Base-by-base conservation (phyloP, 2,329 filamentous ascomycete species). In the Hypomyces perniciosus region DNA sequence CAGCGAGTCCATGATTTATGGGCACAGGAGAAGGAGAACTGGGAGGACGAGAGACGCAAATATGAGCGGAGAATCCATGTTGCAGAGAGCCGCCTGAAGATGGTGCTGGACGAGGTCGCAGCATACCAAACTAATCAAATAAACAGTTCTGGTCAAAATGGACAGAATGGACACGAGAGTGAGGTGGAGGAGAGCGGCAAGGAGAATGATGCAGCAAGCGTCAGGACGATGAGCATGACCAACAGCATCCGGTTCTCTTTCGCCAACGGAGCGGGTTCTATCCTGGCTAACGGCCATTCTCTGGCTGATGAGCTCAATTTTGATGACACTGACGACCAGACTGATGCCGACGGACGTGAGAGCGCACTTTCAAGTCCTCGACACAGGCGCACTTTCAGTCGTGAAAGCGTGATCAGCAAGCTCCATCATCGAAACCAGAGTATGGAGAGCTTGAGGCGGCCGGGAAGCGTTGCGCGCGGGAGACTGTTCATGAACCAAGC, bases 251-350 rank as follows among this genome's bases (percentile, higher is more conserved):
- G 89, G 30, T 88, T 85, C 63, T 95, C 90, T 2, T 71, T 85
- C 27, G 73, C 87, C 55, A 84, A 77, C 55, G 75, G 78, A n/a
- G 68, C 71, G 6, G 78, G 76, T 4, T 67, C 72, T 8, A 69
- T 72, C 20, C 85, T 84, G 62, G 62, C 72, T 4, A 83, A 82
- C 59, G 87, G 86, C 1, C 69, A 90, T 53, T 95, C 86, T 55
- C 76, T 99, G 38, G 93, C 93, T 1, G 91, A 97, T 60, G 93
- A 99, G 70, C 78, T 99, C 49, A 85, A 88, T 55, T 87, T 96
- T 55, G 88, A 91, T 51, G 88, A 92, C 50, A 88, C 91, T 31
- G 77, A 81, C 40, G 79, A 82, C 49, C 74, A 87, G 55, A 85
- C 86, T 34, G 84, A 91, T 56, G 79, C 85, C 41, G 86, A 89